Conservation (phyloP, 192 early-diverging fungal genomes). For the Podila epigama region DNA sequence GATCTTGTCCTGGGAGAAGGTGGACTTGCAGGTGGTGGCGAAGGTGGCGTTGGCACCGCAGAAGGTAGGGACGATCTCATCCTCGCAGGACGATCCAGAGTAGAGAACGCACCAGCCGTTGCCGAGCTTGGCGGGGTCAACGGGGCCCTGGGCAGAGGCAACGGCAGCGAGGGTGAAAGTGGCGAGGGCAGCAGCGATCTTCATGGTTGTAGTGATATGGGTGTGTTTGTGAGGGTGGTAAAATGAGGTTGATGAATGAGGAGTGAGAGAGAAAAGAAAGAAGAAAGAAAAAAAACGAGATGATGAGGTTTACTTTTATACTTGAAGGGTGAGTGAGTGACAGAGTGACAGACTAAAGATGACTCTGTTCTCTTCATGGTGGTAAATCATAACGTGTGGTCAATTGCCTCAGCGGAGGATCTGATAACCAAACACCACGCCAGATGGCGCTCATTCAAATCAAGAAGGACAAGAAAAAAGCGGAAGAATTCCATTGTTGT, state of each 20-base stretch:
- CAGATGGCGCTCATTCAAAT: neutral
- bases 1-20: conserved; percentile 18
- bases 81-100: conserved; percentile 1
- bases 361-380: neutral
- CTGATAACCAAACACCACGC: neutral
- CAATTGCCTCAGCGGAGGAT: neutral
- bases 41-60: conserved; percentile 25
- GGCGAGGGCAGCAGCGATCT: conserved; percentile 6
- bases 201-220: conserved; percentile 13
- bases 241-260: neutral
- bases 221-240: neutral
- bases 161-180: conserved; percentile 3
- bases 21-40: conserved; percentile 5
- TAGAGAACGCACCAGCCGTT: conserved; percentile 24
- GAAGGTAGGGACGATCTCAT: neutral
- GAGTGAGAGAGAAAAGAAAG: neutral
- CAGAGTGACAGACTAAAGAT: too few species aligned
- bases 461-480: neutral
- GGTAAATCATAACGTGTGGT: neutral
- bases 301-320: neutral
- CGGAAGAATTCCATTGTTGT: neutral
- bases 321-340: neutral
- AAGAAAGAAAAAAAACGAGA: neutral
- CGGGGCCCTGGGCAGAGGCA: conserved; percentile 26
- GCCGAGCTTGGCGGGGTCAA: conserved; percentile 34